Conservation (phyloP, 225 moss, liverwort and hornwort genomes). For the Physcomitrium patens region DNA sequence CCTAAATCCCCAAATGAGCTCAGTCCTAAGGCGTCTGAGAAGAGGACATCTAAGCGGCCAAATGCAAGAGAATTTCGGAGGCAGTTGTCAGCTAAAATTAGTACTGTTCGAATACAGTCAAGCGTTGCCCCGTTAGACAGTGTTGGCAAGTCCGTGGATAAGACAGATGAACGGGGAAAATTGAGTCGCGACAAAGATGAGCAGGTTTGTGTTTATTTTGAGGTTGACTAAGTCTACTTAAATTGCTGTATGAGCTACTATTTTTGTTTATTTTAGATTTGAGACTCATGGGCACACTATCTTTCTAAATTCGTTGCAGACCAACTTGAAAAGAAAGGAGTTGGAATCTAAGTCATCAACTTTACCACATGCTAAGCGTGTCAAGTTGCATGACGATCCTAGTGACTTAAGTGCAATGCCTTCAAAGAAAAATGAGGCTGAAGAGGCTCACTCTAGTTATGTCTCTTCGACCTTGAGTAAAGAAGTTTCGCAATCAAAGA, state of each 20-base stretch:
- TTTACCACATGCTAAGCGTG: constrained; percentile 43
- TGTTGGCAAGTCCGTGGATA: constrained; percentile 28
- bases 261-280: constrained; percentile 10
- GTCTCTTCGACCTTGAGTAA: constrained; percentile 23
- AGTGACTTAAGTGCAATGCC: constrained; percentile 26
- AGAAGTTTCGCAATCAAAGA: constrained; percentile 34
- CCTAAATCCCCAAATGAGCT: constrained; percentile 17
- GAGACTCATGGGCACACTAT: constrained; percentile 21
- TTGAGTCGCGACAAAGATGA: constrained; percentile 9
- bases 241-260: neutral
- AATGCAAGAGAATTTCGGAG: constrained; percentile 24
- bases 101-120: constrained; percentile 23
- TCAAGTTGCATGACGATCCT: constrained; percentile 29
- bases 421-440: constrained; percentile 23
- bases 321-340: constrained; percentile 38
- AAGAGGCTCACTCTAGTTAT: constrained; percentile 33
- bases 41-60: constrained; percentile 26
- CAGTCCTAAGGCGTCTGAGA: constrained; percentile 20
- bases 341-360: constrained; percentile 41
- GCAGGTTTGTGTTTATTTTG: constrained; percentile 40
- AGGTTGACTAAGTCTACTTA: neutral
- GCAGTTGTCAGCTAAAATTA: constrained; percentile 15
- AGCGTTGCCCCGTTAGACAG: constrained; percentile 20
- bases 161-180: constrained; percentile 23
- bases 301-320: constrained; percentile 32